These are phyloP conservation scores for Chrysosporium queenslandicum DNA, from an alignment of 2,329 filamentous ascomycete genomes.

Conservation along the genomic window DNA sequence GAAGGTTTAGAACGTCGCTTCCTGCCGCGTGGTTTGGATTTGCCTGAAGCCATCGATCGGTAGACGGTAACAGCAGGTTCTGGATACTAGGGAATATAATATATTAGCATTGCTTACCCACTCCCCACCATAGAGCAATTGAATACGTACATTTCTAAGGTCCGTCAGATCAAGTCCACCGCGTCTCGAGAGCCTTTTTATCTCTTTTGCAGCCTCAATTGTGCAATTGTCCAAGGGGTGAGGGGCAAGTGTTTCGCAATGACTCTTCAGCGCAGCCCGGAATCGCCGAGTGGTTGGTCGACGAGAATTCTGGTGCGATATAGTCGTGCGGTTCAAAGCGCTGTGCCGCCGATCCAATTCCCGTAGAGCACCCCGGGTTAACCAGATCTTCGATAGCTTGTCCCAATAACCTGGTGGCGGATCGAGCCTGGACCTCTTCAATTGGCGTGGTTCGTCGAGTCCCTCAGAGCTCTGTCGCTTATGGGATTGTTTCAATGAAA, in stretches of 20 bases:
- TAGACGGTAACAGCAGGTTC: background rate
- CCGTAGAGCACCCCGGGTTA: conserved; percentile 18
- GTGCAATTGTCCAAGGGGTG: background rate
- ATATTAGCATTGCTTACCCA: background rate
- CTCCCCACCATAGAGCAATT: no score
- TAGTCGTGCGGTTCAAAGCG: background rate
- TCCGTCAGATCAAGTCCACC: conserved; percentile 15
- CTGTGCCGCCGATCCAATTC: conserved; percentile 21
- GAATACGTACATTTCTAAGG: conserved; percentile 14
- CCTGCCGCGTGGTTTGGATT: background rate
- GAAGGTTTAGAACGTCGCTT: conserved; percentile 10
- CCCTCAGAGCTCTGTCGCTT: no score
- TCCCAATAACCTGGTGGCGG: conserved; percentile 18
- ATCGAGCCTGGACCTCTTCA: conserved; percentile 9
- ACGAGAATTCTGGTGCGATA: background rate
- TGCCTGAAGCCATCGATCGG: conserved; percentile 4
- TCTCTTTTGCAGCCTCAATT: background rate
- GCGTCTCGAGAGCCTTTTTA: conserved; percentile 13
- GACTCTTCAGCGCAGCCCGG: conserved; percentile 10
- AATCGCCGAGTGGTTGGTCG: conserved; percentile 11
- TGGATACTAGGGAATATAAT: background rate
- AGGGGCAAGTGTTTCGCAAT: background rate
- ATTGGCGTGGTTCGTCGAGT: no score
- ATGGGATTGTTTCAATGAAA: background rate
- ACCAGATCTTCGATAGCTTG: conserved; percentile 20